Evolutionary conservation across 768 basidiomycete genomes (phyloP).

Genomic region (Tricholomella constricta): DNA sequence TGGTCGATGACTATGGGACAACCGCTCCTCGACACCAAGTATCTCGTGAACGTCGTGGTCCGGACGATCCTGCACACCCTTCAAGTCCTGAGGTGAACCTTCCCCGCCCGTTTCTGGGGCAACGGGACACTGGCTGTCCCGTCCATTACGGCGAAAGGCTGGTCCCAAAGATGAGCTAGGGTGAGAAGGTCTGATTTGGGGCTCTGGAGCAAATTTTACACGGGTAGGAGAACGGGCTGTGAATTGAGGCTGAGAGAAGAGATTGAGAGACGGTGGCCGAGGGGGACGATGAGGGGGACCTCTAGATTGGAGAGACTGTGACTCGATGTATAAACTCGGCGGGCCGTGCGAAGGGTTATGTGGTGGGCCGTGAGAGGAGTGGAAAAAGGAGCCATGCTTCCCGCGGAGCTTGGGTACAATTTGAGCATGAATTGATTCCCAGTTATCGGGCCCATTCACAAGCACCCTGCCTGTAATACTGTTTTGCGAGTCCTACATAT

Average conservation of each 20-base stretch:
- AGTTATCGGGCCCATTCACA: not conserved
- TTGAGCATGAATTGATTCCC: not conserved
- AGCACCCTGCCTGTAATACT: not conserved
- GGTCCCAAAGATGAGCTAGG: constrained; percentile 6
- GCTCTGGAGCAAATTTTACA: constrained; percentile 21
- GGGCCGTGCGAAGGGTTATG: constrained; percentile 24
- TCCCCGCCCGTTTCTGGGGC: not conserved
- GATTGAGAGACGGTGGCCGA: constrained; percentile 31
- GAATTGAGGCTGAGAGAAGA: constrained; percentile 12
- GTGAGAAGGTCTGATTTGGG: constrained; percentile 2
- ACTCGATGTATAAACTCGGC: constrained; percentile 14
- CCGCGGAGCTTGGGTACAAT: constrained; percentile 6
- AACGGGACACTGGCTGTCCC: not conserved
- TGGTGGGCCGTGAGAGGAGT: constrained; percentile 22
- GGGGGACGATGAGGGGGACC: constrained; percentile 24
- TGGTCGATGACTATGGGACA: not conserved
- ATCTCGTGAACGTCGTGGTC: not conserved
- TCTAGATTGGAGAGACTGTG: not conserved
- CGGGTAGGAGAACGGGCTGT: constrained; percentile 18
- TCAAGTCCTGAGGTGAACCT: not conserved
- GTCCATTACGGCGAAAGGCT: not conserved
- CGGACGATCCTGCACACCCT: not conserved
- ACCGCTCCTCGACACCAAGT: not conserved
- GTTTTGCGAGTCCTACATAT: not conserved
- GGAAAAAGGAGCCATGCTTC: constrained; percentile 16